Evolutionary conservation across 2,329 filamentous ascomycete species (phyloP).

Genomic region (Aspergillus viridinutans): DNA sequence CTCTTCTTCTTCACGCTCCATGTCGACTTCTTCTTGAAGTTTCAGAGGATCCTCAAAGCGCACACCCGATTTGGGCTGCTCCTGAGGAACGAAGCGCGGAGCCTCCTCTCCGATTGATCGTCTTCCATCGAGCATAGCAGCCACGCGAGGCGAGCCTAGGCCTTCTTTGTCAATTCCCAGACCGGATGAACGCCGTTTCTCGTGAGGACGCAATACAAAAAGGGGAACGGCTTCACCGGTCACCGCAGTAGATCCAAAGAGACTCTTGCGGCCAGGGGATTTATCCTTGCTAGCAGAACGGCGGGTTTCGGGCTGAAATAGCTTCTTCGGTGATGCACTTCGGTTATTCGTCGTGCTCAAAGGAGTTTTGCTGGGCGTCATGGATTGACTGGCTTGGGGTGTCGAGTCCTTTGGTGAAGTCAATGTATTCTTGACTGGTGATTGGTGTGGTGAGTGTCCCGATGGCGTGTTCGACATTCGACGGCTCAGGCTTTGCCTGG

Average conservation of each 20-base stretch:
- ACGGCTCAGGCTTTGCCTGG: slow-evolving; percentile 45
- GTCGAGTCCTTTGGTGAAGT: slow-evolving; percentile 42
- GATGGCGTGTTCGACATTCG: slow-evolving; percentile 44
- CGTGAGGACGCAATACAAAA: slow-evolving; percentile 59
- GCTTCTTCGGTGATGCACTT: slow-evolving; percentile 48
- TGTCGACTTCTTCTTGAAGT: slow-evolving; percentile 61
- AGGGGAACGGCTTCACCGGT: slow-evolving; percentile 60
- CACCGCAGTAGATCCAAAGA: slow-evolving; percentile 53
- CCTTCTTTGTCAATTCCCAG: slow-evolving; percentile 66
- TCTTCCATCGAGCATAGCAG: slow-evolving; percentile 66
- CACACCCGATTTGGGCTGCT: slow-evolving; percentile 43
- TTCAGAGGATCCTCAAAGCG: slow-evolving; percentile 63
- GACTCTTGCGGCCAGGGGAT: slow-evolving; percentile 31
- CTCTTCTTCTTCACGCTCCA: slow-evolving; percentile 58
- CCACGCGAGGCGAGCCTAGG: slow-evolving; percentile 70
- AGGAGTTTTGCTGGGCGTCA: slow-evolving; percentile 50
- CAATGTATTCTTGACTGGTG: slow-evolving; percentile 36
- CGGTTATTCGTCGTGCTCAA: slow-evolving; percentile 44
- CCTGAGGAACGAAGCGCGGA: slow-evolving; percentile 57
- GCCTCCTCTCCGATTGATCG: slow-evolving; percentile 67
- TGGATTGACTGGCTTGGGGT: slow-evolving; percentile 42
- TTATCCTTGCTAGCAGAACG: slow-evolving; percentile 35
- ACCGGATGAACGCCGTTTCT: slow-evolving; percentile 57
- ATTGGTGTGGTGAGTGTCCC: slow-evolving; percentile 32
- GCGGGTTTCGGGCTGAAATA: slow-evolving; percentile 42